Percentiles rank a stretch among this genome's conserved stretches.
phyloP scores from a whole-genome alignment of 306 rosid species.

The Cucurbita ficifolia region DNA sequence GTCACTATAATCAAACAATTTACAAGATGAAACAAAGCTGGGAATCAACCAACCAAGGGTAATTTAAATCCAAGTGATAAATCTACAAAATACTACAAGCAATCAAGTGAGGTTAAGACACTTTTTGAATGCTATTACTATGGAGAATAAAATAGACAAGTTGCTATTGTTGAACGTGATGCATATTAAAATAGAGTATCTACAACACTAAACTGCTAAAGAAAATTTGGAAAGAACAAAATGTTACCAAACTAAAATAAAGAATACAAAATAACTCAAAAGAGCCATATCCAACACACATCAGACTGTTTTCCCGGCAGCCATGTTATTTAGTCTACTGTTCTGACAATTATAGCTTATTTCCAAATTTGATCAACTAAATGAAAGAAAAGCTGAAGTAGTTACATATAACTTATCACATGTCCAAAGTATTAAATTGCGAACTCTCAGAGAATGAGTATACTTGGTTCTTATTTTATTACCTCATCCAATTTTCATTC shows the following conservation, averaged over 20 bases:
- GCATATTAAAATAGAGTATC: neutral
- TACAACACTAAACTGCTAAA: neutral
- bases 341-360: neutral
- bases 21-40: neutral
- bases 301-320: neutral
- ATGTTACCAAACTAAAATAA: neutral
- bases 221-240: neutral
- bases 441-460: neutral
- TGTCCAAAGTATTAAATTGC: neutral
- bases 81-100: neutral
- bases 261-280: neutral
- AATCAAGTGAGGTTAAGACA: neutral
- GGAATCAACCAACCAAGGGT: neutral
- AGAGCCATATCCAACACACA: neutral
- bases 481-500: neutral
- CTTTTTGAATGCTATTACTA: too few species aligned
- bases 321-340: neutral
- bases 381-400: neutral
- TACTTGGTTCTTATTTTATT: neutral
- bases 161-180: neutral
- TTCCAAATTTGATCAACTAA: neutral
- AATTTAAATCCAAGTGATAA: neutral
- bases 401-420: neutral
- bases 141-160: neutral
- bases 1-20: neutral